Evolutionary conservation across 169 alveolate genomes (phyloP), one percentile per base, ranked within the genome.

Genomic region (Eimeria acervulina): DNA sequence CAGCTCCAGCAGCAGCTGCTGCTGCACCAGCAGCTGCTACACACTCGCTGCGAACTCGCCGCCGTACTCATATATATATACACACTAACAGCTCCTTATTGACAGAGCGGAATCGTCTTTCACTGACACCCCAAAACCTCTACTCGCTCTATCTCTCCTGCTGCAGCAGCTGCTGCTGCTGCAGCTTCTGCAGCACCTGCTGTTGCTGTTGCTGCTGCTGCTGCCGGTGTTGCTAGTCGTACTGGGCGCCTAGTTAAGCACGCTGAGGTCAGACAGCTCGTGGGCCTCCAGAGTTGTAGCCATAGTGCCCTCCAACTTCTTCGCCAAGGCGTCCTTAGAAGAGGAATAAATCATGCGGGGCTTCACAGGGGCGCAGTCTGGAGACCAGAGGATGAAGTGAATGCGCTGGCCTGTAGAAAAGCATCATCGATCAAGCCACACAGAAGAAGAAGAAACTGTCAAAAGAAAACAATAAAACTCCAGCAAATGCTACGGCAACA

Each of bases 281-380:
- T 96, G 97, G 52, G 97, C 97, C 88, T 97, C 97, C 90, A 97
- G 80, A 19, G 97, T 96, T 28, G 95, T 93, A 0, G 97, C 98
- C 61, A 95, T 96, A 0, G 95, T 96, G 36, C 98, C 98, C 52
- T 96, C 98, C 68, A 97, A 63, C 78, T 90, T 92, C 96, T 97
- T 96, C 63, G 74, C 95, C 52, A 97, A 74, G 13, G 97, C 97
- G 44, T 96, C 98, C 96, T 97, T 97, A 19, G 98, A 96, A 23
- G 97, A 95, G 21, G 98, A 97, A 81, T 96, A 97, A 33, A 96
- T 96, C 98, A 97, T 97, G 40, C 97, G 93, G 40, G 96, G 97
- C 96, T 97, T 97, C 61, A 97, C 98, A 21, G 95, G 96, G 40
- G 97, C 97, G 72, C 70, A 74, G 81, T 97, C 97, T 21, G 98